Evolutionary conservation across 768 basidiomycete species (phyloP).

Genomic region (Daedaleopsis nitida): DNA sequence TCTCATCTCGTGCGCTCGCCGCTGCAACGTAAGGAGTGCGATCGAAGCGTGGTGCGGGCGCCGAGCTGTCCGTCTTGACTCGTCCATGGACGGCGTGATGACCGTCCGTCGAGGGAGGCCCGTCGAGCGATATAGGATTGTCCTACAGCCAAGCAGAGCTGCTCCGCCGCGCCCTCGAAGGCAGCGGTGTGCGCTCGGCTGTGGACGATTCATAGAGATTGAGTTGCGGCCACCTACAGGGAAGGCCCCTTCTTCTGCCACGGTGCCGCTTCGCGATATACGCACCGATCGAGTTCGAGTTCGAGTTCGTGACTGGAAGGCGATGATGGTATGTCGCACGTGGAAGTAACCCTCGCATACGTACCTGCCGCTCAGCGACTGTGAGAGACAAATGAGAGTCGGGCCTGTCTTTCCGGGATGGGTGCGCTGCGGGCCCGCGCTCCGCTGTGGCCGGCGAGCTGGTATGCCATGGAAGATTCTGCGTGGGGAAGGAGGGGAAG

Average conservation of each 20-base stretch:
- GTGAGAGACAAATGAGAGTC: neutral
- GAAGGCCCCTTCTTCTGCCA: too few relatives aligned
- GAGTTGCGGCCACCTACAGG: neutral
- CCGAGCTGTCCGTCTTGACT: constrained; percentile 9
- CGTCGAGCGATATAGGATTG: too few relatives aligned
- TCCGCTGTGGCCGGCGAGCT: constrained; percentile 19
- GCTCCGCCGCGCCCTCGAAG: too few relatives aligned
- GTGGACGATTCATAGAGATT: neutral
- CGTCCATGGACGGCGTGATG: constrained; percentile 3
- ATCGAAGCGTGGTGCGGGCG: constrained; percentile 6
- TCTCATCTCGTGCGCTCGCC: constrained; percentile 10
- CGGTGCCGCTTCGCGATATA: neutral
- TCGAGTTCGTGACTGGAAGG: neutral
- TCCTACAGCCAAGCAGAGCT: too few relatives aligned
- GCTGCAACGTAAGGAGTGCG: constrained; percentile 6
- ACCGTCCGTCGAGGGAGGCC: neutral
- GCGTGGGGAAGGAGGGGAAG: constrained; percentile 4
- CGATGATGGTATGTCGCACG: neutral
- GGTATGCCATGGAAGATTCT: constrained; percentile 13
- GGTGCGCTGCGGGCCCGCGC: constrained; percentile 17
- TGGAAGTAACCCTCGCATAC: constrained; percentile 14
- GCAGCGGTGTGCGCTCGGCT: neutral
- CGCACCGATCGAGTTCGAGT: neutral
- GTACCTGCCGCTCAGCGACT: constrained; percentile 10
- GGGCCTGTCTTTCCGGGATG: constrained; percentile 6